Conservation (phyloP, 2,329 filamentous ascomycete genomes). For the Monilinia vaccinii-corymbosi region DNA sequence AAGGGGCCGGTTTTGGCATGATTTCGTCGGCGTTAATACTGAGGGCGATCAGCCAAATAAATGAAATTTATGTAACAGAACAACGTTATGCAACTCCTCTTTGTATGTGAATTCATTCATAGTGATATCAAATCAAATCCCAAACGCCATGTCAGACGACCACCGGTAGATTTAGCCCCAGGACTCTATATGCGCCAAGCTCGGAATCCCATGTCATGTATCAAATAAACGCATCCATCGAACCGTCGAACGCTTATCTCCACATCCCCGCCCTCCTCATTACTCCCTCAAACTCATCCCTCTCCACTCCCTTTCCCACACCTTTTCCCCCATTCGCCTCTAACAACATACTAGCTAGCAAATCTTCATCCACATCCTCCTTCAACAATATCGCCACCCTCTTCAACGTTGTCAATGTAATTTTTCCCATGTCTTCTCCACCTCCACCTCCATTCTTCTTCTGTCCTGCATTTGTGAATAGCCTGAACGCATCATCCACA, state of each 20-base stretch:
- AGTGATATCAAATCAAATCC: neutral
- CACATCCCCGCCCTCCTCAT: constrained; percentile 28
- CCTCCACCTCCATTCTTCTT: constrained; percentile 27
- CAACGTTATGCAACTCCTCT: neutral
- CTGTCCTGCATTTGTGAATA: constrained; percentile 57
- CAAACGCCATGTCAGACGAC: neutral
- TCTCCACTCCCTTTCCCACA: constrained; percentile 58
- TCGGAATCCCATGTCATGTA: neutral
- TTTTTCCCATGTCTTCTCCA: constrained; percentile 41
- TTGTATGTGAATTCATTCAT: neutral
- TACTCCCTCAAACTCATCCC: constrained; percentile 47
- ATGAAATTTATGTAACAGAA: constrained; percentile 6
- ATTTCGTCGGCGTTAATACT: constrained; percentile 10
- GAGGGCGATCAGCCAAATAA: constrained; percentile 1
- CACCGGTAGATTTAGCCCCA: neutral
- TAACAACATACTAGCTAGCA: constrained; percentile 87
- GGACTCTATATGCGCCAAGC: neutral
- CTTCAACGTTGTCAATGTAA: constrained; percentile 70
- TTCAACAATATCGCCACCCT: constrained; percentile 73
- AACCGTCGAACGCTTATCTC: constrained; percentile 12
- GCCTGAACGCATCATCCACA: constrained; percentile 69
- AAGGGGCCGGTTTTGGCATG: constrained; percentile 15
- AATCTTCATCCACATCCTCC: constrained; percentile 73
- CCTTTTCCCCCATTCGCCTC: constrained; percentile 82
- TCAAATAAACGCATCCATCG: neutral